Evolutionary conservation across 345 rosid genomes (phyloP).

Genomic region (Citrus australasica): DNA sequence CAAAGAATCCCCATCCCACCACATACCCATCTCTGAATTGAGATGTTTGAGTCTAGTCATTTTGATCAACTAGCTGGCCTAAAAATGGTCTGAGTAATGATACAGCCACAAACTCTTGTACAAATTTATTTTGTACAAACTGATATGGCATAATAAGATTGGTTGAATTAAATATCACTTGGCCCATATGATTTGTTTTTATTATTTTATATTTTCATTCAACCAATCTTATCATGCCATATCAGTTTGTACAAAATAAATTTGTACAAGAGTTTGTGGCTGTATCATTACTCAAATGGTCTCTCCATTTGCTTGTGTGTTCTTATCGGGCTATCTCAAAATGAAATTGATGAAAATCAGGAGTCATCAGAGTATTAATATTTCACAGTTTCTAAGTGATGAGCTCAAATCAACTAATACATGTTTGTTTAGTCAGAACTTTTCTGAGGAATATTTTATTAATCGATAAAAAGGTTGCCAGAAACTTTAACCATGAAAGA

Average conservation of each 20-base stretch:
- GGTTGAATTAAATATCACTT: no score
- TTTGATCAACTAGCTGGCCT: neutral
- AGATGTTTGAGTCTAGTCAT: neutral
- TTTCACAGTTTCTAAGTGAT: neutral
- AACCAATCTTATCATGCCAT: no score
- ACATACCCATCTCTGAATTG: neutral
- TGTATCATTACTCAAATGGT: no score
- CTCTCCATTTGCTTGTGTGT: no score
- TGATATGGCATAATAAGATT: no score
- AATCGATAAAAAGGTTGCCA: neutral
- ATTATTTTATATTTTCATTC: no score
- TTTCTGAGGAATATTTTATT: neutral
- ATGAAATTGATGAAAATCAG: neutral
- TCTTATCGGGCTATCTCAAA: neutral
- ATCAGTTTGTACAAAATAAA: no score
- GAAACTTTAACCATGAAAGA: neutral
- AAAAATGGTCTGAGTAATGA: no score
- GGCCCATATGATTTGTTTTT: no score
- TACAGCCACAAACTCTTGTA: no score
- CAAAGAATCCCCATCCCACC: neutral
- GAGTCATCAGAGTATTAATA: neutral
- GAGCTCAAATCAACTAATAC: neutral
- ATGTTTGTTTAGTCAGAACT: neutral
- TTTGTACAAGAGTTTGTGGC: no score
- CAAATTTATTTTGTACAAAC: no score